phyloP scores from a whole-genome alignment of 2,329 filamentous ascomycete species.

The Colletotrichum gigasporum region DNA sequence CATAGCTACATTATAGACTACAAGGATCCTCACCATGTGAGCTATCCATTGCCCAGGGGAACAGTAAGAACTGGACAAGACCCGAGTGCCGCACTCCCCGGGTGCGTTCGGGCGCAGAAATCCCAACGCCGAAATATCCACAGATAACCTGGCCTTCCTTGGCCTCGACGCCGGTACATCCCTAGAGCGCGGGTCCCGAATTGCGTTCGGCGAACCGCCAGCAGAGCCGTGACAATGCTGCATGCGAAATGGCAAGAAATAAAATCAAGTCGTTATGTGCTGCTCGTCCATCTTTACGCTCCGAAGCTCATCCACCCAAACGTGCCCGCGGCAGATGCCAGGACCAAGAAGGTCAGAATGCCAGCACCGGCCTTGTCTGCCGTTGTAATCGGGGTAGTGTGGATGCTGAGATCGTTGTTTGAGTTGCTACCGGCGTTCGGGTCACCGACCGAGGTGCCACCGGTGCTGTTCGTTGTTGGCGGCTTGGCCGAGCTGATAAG shows the following conservation, averaged over 20 bases:
- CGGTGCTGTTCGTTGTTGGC: constrained; percentile 57
- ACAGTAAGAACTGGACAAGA: constrained; percentile 49
- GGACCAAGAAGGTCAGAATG: constrained; percentile 56
- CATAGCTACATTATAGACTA: constrained; percentile 30
- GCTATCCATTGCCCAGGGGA: constrained; percentile 35
- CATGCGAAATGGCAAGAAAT: neutral
- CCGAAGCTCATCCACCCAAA: constrained; percentile 61
- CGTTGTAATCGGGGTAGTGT: constrained; percentile 48
- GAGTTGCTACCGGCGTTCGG: constrained; percentile 51
- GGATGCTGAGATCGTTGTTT: constrained; percentile 42
- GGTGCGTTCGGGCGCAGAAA: no score
- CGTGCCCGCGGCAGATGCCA: constrained; percentile 49
- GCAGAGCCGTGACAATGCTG: constrained; percentile 20
- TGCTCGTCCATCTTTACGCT: constrained; percentile 33
- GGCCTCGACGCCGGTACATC: constrained; percentile 24
- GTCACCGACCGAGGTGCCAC: constrained; percentile 59
- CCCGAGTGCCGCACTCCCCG: neutral
- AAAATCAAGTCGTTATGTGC: constrained; percentile 23
- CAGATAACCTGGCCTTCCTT: constrained; percentile 27
- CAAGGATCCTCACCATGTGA: neutral
- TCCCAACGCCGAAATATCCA: constrained; percentile 34
- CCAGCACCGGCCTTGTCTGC: constrained; percentile 58
- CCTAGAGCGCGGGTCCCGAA: constrained; percentile 10
- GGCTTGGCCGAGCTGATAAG: constrained; percentile 52
- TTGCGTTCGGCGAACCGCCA: neutral